Conservation (phyloP, 371 early-diverging fungal genomes). For the Mortierella sp. region DNA sequence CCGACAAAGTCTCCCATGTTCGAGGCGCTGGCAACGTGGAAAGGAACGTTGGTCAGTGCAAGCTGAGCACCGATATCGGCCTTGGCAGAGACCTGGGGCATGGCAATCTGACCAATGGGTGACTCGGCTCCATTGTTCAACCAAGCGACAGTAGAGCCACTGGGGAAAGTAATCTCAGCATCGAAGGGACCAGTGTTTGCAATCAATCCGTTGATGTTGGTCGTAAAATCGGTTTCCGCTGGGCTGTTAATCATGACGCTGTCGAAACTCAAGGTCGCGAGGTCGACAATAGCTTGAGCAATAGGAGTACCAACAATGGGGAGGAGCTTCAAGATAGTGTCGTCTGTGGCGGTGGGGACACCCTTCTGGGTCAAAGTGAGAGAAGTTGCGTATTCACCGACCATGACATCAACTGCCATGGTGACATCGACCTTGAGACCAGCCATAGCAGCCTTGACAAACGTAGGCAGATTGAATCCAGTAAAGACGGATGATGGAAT, state of each 20-base stretch:
- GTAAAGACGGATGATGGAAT: constrained; percentile 42
- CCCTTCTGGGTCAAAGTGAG: constrained; percentile 57
- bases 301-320: constrained; percentile 66
- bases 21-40: constrained; percentile 56
- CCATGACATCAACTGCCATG: constrained; percentile 51
- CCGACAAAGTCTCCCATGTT: constrained; percentile 63
- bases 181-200: constrained; percentile 66
- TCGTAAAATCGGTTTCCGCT: constrained; percentile 58
- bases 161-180: constrained; percentile 65
- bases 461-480: constrained; percentile 57
- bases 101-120: constrained; percentile 59
- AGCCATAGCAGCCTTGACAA: constrained; percentile 60
- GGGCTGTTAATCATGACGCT: constrained; percentile 56
- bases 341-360: constrained; percentile 56
- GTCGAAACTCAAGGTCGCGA: constrained; percentile 57
- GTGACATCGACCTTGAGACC: constrained; percentile 60
- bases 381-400: constrained; percentile 60
- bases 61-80: constrained; percentile 63
- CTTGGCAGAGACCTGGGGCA: constrained; percentile 55
- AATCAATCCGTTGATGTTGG: constrained; percentile 62
- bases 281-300: constrained; percentile 63
- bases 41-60: constrained; percentile 57
- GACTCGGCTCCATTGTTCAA: constrained; percentile 39
- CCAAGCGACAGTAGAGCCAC: constrained; percentile 63
- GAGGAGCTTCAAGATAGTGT: constrained; percentile 56